Evolutionary conservation across 208 protist genomes (phyloP).

Genomic region (Crithidia mellificae): DNA sequence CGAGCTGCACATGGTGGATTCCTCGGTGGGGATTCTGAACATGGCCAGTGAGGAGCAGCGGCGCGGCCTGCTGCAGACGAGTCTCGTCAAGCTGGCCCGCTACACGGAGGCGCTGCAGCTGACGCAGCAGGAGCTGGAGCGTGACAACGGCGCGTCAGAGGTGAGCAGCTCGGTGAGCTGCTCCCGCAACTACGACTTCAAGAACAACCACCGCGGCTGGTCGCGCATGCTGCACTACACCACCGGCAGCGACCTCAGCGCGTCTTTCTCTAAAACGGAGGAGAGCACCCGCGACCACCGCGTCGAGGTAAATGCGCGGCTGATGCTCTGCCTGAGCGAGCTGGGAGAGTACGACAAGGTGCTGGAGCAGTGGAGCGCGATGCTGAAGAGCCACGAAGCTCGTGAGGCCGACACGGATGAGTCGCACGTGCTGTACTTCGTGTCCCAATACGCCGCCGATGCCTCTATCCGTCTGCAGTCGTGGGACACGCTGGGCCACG

Average conservation of each 20-base stretch:
- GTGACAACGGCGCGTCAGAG: slow-evolving; percentile 43
- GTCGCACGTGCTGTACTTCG: slow-evolving; percentile 61
- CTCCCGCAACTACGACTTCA: slow-evolving; percentile 19
- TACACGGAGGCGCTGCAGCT: slow-evolving; percentile 73
- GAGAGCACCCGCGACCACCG: slow-evolving; percentile 38
- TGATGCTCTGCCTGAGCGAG: slow-evolving; percentile 81
- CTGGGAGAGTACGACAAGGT: slow-evolving; percentile 78
- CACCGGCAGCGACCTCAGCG: slow-evolving; percentile 45
- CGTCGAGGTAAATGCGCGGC: slow-evolving; percentile 52
- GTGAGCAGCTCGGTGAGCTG: slow-evolving; percentile 45
- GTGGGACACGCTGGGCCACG: slow-evolving; percentile 65
- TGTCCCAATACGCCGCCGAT: slow-evolving; percentile 85
- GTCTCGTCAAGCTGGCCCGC: slow-evolving; percentile 78
- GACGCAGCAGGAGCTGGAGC: slow-evolving; percentile 66
- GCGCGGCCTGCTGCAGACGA: slow-evolving; percentile 69
- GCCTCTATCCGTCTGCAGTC: slow-evolving; percentile 78
- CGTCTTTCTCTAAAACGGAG: slow-evolving; percentile 45
- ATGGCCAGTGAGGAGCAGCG: slow-evolving; percentile 63
- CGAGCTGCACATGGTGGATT: slow-evolving; percentile 79
- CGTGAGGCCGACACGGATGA: slow-evolving; percentile 44
- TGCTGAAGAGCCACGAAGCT: slow-evolving; percentile 36
- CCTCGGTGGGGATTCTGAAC: slow-evolving; percentile 79
- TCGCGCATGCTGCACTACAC: slow-evolving; percentile 47
- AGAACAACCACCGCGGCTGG: slow-evolving; percentile 33
- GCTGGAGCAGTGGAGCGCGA: slow-evolving; percentile 59